Conservation (phyloP, 768 basidiomycete genomes). For the Coprinellus micaceus region DNA sequence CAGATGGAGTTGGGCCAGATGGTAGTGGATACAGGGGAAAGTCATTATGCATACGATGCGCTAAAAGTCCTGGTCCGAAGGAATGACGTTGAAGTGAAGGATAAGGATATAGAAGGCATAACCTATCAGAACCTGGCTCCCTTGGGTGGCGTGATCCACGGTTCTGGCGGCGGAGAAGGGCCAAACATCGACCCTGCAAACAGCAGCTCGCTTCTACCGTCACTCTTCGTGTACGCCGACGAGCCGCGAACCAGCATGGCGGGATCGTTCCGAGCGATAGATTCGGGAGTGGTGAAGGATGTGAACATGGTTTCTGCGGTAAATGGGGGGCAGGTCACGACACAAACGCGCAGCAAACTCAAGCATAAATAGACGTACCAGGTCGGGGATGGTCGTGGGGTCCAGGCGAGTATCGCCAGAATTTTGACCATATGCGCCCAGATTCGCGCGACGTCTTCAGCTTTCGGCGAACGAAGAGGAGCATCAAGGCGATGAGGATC, state of each 20-base stretch:
- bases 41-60: too few relatives aligned
- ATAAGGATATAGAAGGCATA: too few relatives aligned
- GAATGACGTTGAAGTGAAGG: too few relatives aligned
- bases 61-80: too few relatives aligned
- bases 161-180: constrained; percentile 3
- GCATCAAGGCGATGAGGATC: constrained; percentile 6
- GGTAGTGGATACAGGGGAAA: too few relatives aligned
- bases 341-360: neutral
- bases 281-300: constrained; percentile 33
- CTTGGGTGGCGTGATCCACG: constrained; percentile 26
- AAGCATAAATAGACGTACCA: constrained; percentile 16
- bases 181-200: constrained; percentile 12
- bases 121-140: neutral
- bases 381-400: constrained; percentile 9
- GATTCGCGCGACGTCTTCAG: constrained; percentile 3
- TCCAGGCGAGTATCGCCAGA: constrained; percentile 3
- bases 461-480: constrained; percentile 5
- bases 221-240: constrained; percentile 21
- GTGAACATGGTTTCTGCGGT: constrained; percentile 30
- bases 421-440: constrained; percentile 8
- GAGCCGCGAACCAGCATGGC: constrained; percentile 23
- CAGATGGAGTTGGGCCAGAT: too few relatives aligned
- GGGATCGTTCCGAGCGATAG: constrained; percentile 29
- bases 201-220: constrained; percentile 18
- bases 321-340: neutral